phyloP scores from a whole-genome alignment of 257 asterid genomes.

The Henckelia pumila region DNA sequence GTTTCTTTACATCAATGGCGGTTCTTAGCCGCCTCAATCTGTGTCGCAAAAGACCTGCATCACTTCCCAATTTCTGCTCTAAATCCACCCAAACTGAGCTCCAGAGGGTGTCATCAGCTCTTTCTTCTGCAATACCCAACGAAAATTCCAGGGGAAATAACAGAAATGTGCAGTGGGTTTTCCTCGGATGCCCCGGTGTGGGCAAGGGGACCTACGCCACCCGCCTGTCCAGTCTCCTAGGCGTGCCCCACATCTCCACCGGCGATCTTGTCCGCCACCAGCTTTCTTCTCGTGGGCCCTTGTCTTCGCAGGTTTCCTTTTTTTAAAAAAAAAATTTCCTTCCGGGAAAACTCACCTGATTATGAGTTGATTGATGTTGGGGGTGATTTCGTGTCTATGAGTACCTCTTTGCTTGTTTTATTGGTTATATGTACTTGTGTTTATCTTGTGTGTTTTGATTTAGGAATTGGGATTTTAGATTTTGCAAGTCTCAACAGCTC shows the following conservation, averaged over 20 bases:
- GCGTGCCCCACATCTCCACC: slow-evolving; percentile 90
- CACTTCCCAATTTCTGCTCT: slow-evolving; percentile 40
- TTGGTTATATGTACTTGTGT: not conserved
- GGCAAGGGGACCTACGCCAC: slow-evolving; percentile 97
- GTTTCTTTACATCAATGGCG: slow-evolving; percentile 53
- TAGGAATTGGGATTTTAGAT: not conserved
- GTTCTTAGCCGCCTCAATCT: slow-evolving; percentile 55
- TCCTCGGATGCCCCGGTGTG: slow-evolving; percentile 94
- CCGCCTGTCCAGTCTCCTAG: slow-evolving; percentile 70
- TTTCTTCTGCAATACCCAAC: slow-evolving; percentile 35
- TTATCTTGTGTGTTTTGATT: not conserved
- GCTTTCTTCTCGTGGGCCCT: slow-evolving; percentile 64
- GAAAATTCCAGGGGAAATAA: slow-evolving; percentile 32
- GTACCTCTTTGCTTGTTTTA: not conserved
- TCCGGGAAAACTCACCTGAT: too few species aligned
- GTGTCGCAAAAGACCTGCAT: slow-evolving; percentile 32
- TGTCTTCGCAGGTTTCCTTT: slow-evolving; percentile 59
- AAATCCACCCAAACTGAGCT: slow-evolving; percentile 34
- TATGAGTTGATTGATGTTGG: not conserved
- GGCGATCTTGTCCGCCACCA: slow-evolving; percentile 97
- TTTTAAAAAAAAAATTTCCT: not conserved
- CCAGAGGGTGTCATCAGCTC: slow-evolving; percentile 33
- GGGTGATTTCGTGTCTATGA: not conserved
- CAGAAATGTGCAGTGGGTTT: slow-evolving; percentile 88
- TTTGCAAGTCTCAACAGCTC: not conserved